A percentile compares a stretch with the other conserved stretches of the same genome.
Evolutionary conservation across 2,329 filamentous ascomycete genomes (phyloP).

Genomic region (Aspergillus carbonarius): DNA sequence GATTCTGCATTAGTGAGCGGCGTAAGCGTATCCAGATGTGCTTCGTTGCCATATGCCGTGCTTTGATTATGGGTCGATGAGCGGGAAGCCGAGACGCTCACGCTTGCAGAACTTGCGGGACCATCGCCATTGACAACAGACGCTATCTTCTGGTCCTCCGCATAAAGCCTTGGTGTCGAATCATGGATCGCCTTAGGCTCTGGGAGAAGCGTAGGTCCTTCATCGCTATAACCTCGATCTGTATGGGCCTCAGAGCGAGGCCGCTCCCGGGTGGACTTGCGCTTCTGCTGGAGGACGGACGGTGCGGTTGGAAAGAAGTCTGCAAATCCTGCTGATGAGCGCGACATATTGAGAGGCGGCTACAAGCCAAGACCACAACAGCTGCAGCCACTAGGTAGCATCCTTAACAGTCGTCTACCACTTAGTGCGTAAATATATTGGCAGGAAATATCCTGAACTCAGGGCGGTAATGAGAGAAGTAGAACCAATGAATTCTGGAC

Average conservation of each 20-base stretch:
- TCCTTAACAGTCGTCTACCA: slow-evolving; percentile 33
- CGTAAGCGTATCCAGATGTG: slow-evolving; percentile 56
- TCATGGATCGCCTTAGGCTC: slow-evolving; percentile 10
- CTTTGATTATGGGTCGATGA: slow-evolving; percentile 50
- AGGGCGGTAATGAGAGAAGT: slow-evolving; percentile 11
- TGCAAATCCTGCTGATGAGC: slow-evolving; percentile 76
- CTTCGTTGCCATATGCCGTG: slow-evolving; percentile 58
- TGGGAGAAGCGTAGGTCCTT: slow-evolving; percentile 12
- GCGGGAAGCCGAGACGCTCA: slow-evolving; percentile 71
- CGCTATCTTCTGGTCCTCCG: slow-evolving; percentile 17
- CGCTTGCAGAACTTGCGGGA: slow-evolving; percentile 71
- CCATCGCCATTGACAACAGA: slow-evolving; percentile 61
- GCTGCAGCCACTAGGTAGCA: slow-evolving; percentile 39
- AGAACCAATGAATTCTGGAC: neutral
- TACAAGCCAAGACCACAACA: slow-evolving; percentile 40
- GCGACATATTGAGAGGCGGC: slow-evolving; percentile 67
- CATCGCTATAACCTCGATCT: slow-evolving; percentile 22
- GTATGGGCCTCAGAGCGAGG: slow-evolving; percentile 56
- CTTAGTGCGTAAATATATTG: slow-evolving; percentile 23
- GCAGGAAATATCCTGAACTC: slow-evolving; percentile 20
- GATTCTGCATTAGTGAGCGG: slow-evolving; percentile 67
- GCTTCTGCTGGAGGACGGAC: slow-evolving; percentile 56
- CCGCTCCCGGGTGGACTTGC: slow-evolving; percentile 56
- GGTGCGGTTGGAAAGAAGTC: slow-evolving; percentile 83
- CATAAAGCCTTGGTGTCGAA: slow-evolving; percentile 12